Base-by-base conservation (phyloP, 495 filamentous ascomycete species). In the Penicillium atrosanguineum region DNA sequence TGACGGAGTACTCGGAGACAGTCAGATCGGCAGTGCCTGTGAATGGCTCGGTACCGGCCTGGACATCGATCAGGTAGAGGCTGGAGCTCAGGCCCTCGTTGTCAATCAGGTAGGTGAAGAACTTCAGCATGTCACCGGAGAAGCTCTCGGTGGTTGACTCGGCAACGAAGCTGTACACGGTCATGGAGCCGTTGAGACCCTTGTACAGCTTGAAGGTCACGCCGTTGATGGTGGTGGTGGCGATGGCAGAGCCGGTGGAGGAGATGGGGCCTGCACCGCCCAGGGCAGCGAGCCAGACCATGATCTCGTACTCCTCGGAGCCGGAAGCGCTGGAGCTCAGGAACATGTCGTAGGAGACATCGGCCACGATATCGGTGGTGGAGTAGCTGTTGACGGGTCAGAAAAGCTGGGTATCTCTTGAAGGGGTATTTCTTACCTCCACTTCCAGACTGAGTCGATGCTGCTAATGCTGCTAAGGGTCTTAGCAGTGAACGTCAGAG, bases 291-390 rank as follows among this genome's bases (percentile, higher is more conserved):
- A 87, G 77, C 85, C 86, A 89, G 59, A 89, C 73, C 86, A 89
- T 89, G 64, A 89, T 75, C 67, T 89, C 86, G 64, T 85, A 87
- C 59, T 82, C 72, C 26, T 72, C 65, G 34, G 61, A 61, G 20
- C 74, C 75, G 46, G 61, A 61, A 9, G 78, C 59, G 18, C 72
- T 73, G 20, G 77, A 70, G 16, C 73, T 72, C 38, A 79, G 75
- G 70, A 86, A 89, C 53, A 87, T 68, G 61, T 88, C 85, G 63
- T 87, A 88, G 20, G 83, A 69, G 19, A 88, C 84, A 59, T 88
- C 73, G 20, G 82, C 81, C n/a, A 84, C 76, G 38, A 84, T 67
- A 47, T 61, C 57, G 41, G 62, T 75, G 34, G 78, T 82, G 1
- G 77, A 74, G 69, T 86, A 85, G 54, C 81, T 83, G 43, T 56